A percentile compares a stretch with the other conserved stretches of the same genome.
Evolutionary conservation across 2,329 filamentous ascomycete genomes (phyloP).

Genomic region (Dactylonectria estremocensis): DNA sequence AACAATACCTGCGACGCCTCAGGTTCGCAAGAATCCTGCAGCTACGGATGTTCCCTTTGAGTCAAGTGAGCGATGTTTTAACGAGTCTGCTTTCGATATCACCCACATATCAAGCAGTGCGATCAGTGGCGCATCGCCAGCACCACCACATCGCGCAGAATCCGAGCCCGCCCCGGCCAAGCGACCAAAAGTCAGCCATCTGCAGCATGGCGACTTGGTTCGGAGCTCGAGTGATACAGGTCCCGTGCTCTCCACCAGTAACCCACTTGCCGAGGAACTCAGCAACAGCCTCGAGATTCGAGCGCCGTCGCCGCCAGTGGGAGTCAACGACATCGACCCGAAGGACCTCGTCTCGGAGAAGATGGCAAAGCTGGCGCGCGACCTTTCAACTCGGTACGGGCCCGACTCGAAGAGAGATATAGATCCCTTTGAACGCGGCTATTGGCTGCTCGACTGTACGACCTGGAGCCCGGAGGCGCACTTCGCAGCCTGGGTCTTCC

Average conservation of each 20-base stretch:
- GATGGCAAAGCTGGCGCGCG: conserved; percentile 66
- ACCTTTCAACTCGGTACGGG: conserved; percentile 67
- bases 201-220: conserved; percentile 39
- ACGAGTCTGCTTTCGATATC: conserved; percentile 42
- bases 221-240: conserved; percentile 52
- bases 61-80: conserved; percentile 23
- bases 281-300: conserved; percentile 64
- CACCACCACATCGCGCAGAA: conserved; percentile 44
- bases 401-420: conserved; percentile 56
- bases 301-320: conserved; percentile 68
- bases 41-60: conserved; percentile 16
- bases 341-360: conserved; percentile 70
- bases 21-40: conserved; percentile 2
- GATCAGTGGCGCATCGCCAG: conserved; percentile 33
- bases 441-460: conserved; percentile 78
- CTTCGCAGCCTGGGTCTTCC: conserved; percentile 72
- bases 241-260: conserved; percentile 34
- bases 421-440: conserved; percentile 79
- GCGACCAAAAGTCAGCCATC: conserved; percentile 39
- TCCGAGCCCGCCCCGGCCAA: conserved; percentile 53
- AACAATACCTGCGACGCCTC: conserved; percentile 48
- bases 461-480: conserved; percentile 67
- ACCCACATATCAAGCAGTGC: conserved; percentile 55
- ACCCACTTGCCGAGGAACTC: conserved; percentile 35
- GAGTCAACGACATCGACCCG: conserved; percentile 61